A percentile compares a stretch with the other conserved stretches of the same genome.
Conservation (phyloP, 75 land plant species). For the Sequoia sempervirens region DNA sequence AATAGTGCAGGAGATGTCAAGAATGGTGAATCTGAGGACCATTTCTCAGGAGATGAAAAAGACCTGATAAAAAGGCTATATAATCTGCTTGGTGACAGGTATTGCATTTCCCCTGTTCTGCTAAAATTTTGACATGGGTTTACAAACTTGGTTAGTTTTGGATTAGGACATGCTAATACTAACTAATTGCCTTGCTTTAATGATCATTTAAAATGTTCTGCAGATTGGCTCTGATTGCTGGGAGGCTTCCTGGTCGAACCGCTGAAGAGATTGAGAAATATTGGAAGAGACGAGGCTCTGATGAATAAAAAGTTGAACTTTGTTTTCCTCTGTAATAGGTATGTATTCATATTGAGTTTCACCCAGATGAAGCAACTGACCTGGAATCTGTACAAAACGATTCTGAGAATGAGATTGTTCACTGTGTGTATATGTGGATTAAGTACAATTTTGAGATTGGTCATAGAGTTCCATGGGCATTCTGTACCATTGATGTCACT, state of each 20-base stretch:
- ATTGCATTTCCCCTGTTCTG: background rate
- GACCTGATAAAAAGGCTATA: background rate
- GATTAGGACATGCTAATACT: too few relatives aligned
- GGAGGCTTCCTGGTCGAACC: slow-evolving; percentile 26
- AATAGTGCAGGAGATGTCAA: background rate
- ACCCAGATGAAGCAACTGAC: background rate
- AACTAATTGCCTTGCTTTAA: too few relatives aligned
- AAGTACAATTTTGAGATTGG: background rate
- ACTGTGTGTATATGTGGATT: background rate
- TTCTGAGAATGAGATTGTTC: background rate
- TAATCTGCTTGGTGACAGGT: slow-evolving; percentile 10
- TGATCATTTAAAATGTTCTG: background rate
- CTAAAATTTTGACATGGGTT: background rate
- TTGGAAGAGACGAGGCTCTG: slow-evolving; percentile 1
- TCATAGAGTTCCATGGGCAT: background rate
- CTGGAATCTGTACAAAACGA: background rate
- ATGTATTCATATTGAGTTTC: background rate
- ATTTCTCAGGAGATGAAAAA: slow-evolving; percentile 7
- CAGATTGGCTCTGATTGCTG: slow-evolving; percentile 28
- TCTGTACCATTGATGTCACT: background rate
- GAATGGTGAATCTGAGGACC: background rate
- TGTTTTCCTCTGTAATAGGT: background rate
- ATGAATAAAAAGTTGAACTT: background rate
- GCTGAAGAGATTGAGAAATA: slow-evolving; percentile 33
- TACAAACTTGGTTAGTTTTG: background rate